Evolutionary conservation across 2,329 filamentous ascomycete species (phyloP).

Genomic region (Tolypocladium guangdongense): DNA sequence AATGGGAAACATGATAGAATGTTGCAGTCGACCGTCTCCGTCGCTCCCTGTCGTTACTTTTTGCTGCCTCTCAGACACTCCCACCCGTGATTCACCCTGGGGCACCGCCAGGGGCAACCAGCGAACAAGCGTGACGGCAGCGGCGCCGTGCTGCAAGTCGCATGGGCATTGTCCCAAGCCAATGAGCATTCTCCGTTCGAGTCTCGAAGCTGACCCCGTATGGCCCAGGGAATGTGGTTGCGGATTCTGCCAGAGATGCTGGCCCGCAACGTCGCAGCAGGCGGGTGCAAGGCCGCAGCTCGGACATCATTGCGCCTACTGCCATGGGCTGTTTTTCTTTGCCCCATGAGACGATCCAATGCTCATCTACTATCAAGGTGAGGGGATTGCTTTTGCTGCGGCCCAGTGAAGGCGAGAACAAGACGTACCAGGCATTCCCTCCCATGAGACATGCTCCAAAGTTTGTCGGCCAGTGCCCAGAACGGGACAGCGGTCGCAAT

Average conservation of each 20-base stretch:
- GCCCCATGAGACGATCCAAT: background rate
- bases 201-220: background rate
- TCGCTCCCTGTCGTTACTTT: slow-evolving; percentile 7
- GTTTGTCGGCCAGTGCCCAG: background rate
- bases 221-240: background rate
- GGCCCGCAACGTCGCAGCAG: background rate
- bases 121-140: background rate
- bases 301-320: background rate
- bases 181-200: background rate
- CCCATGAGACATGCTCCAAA: slow-evolving; percentile 1
- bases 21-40: background rate
- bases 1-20: background rate
- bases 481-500: background rate
- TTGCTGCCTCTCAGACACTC: slow-evolving; percentile 6
- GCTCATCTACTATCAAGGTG: background rate
- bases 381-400: slow-evolving; percentile 1
- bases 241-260: background rate
- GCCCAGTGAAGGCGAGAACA: background rate
- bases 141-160: background rate
- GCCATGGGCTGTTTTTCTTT: background rate
- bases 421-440: slow-evolving; percentile 2
- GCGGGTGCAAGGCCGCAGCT: background rate
- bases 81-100: slow-evolving; percentile 5
- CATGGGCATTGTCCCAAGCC: background rate
- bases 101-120: slow-evolving; percentile 1